These are phyloP conservation scores for Oidium heveae DNA, from an alignment of 2,329 filamentous ascomycete genomes.

Conservation along the genomic window DNA sequence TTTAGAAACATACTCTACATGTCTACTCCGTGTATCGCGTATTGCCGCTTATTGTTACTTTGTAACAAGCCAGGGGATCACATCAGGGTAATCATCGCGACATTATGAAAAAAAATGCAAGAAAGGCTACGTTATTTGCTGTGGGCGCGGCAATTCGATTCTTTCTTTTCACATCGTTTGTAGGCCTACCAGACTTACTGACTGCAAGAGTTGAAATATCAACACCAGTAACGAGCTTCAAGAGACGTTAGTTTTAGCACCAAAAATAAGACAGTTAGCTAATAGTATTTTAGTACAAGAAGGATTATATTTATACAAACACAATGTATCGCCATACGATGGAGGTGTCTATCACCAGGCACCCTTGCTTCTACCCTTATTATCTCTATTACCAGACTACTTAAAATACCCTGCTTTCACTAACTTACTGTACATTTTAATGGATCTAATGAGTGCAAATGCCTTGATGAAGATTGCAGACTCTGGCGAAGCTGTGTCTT, in stretches of 20 bases:
- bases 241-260: slow-evolving; percentile 46
- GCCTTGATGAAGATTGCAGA: slow-evolving; percentile 58
- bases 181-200: slow-evolving; percentile 58
- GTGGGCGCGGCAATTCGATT: slow-evolving; percentile 58
- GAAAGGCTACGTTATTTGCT: slow-evolving; percentile 43
- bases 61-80: too few species aligned
- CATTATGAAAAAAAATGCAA: slow-evolving; percentile 26
- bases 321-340: slow-evolving; percentile 92
- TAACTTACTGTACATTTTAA: slow-evolving; percentile 50
- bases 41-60: too few species aligned
- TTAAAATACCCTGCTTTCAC: slow-evolving; percentile 44
- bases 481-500: slow-evolving; percentile 52
- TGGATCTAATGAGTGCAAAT: slow-evolving; percentile 64
- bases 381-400: slow-evolving; percentile 60
- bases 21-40: too few species aligned
- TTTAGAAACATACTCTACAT: too few species aligned
- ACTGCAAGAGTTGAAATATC: slow-evolving; percentile 88
- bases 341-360: slow-evolving; percentile 68
- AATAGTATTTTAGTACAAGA: slow-evolving; percentile 48
- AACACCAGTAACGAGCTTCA: slow-evolving; percentile 93
- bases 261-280: neutral
- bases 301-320: slow-evolving; percentile 82
- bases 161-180: slow-evolving; percentile 56
- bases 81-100: neutral
- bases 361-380: slow-evolving; percentile 71